Conservation (phyloP, 2,329 filamentous ascomycete species). For the Seiridium unicorne region DNA sequence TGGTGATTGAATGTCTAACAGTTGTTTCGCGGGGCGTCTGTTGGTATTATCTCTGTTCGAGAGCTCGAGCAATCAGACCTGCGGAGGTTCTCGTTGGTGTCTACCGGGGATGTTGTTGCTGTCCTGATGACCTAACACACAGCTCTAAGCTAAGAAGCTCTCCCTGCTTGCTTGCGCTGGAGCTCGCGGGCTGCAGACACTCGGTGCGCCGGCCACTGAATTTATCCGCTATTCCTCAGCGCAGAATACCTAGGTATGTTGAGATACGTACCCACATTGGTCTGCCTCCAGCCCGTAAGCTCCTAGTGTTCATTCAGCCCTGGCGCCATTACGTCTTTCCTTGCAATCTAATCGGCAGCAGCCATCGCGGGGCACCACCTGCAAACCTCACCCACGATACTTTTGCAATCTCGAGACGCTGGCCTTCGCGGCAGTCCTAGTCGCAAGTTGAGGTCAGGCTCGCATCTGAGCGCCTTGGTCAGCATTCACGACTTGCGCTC, state of each 20-base stretch:
- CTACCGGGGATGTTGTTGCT: neutral
- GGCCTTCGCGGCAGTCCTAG: neutral
- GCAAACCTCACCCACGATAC: neutral
- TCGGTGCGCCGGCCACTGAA: neutral
- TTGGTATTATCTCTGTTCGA: too few species aligned
- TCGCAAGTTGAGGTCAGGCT: neutral
- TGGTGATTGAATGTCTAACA: constrained; percentile 18
- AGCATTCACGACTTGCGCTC: neutral
- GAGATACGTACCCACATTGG: neutral
- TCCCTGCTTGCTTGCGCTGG: too few species aligned
- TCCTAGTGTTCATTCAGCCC: too few species aligned
- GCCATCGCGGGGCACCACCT: neutral
- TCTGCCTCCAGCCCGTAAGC: too few species aligned
- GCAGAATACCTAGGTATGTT: neutral
- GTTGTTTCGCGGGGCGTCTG: neutral
- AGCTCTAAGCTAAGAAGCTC: too few species aligned
- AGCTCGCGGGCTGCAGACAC: too few species aligned
- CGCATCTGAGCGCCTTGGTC: neutral
- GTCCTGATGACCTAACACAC: neutral
- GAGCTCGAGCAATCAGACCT: too few species aligned
- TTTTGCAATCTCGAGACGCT: neutral
- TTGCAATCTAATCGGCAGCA: neutral
- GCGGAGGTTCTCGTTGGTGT: too few species aligned
- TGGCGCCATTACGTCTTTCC: neutral
- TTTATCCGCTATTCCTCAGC: constrained; percentile 1